phyloP scores from a whole-genome alignment of 495 filamentous ascomycete species.

The Talaromyces borbonicus region DNA sequence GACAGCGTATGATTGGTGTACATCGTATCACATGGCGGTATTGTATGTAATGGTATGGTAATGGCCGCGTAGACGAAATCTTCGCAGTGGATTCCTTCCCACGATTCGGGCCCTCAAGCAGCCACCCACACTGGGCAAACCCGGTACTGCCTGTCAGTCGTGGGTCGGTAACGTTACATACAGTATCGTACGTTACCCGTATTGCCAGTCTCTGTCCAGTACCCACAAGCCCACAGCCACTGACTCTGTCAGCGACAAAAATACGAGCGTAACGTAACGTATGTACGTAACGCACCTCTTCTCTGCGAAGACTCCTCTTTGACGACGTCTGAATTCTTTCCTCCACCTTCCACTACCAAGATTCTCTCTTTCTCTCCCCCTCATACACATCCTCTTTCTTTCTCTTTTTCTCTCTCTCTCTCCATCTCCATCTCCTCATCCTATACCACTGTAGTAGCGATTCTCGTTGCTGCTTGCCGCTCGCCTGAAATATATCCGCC shows the following conservation, averaged over 20 bases:
- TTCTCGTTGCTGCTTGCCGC: background rate
- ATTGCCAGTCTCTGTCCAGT: too few relatives aligned
- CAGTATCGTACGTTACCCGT: too few relatives aligned
- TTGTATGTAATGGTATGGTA: conserved; percentile 1
- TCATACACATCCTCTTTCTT: background rate
- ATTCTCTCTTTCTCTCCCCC: too few relatives aligned
- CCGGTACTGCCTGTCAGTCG: background rate
- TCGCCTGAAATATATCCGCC: background rate
- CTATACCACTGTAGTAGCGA: background rate
- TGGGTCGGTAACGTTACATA: too few relatives aligned
- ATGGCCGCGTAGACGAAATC: background rate
- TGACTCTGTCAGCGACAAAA: too few relatives aligned
- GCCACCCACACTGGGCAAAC: conserved; percentile 3
- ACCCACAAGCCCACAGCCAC: too few relatives aligned
- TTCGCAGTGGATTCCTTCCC: conserved; percentile 5
- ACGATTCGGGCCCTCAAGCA: background rate
- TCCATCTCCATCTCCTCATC: conserved; percentile 6
- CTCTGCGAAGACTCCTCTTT: too few relatives aligned
- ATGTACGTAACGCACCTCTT: too few relatives aligned
- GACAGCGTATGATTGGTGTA: too few relatives aligned
- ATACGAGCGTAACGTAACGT: too few relatives aligned
- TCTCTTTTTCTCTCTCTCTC: conserved; percentile 9
- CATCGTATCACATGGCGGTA: too few relatives aligned
- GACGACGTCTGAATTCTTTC: conserved; percentile 6
- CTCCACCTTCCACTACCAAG: conserved; percentile 9